Base-by-base conservation (phyloP, 441 rosid genomes). In the Euphorbia celastroides region DNA sequence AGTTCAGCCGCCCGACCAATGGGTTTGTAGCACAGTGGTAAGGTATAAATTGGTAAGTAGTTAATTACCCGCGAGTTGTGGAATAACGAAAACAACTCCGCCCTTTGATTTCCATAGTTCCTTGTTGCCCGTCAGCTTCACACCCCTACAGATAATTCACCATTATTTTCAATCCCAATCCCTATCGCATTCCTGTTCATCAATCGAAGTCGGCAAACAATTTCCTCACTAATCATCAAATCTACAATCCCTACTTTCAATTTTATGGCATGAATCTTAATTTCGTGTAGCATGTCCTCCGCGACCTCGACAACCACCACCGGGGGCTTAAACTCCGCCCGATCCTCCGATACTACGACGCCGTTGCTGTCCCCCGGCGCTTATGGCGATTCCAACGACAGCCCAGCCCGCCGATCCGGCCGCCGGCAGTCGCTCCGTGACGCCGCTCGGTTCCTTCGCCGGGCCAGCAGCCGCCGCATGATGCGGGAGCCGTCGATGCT, bases 401-500 rank as follows among this genome's bases (percentile, higher is more conserved):
- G 56, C 25, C 55, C 61, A 22, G 67, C 68, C 75, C 86, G 72
- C 4, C 82, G 86, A 70, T 67, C 84, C 66, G 58, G 72, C 32
- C 79, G 88, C 62, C 80, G 87, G 25, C 96, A 86, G 71, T 82
- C 93, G 72, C 86, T 91, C 3, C 83, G 92, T 27, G 89, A 89
- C 11, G 97, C 96, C 4, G 99, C 95, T 61, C 77, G 97, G 72
- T 89, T 93, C 75, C 77, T 91, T 0, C 88, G 95, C 28, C 88
- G 87, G 51, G 96, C 96, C n/a, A 88, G 97, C 73, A 89, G 95
- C 83, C 87, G 97, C 30, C 84, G 90, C 7, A 75, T 92, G 86
- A 86, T 92, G 96, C 84, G 96, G 42, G 99, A 94, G 80, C 98
- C 97, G 17, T 94, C 99, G 67, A 83, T 89, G 88, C 62, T 89